Evolutionary conservation across 139 green algal species (phyloP), one percentile per base, ranked within the genome.

Genomic region (Dunaliella sp.): DNA sequence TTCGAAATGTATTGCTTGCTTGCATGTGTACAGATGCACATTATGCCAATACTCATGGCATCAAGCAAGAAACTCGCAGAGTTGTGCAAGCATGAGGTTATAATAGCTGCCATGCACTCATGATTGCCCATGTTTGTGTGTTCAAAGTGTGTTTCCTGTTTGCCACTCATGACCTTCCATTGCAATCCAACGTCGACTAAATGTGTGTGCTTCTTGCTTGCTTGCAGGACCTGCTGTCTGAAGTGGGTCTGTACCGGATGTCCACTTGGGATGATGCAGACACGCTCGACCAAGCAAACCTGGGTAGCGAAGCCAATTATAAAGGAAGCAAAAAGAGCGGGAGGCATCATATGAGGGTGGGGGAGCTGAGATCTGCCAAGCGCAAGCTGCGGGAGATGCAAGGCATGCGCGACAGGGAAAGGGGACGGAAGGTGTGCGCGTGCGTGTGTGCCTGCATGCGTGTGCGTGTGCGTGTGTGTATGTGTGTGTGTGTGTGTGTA

Each of bases 381-480:
- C 57, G 80, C 22, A 35, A 37, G 81, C 86, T 91, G 80, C 33
- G 86, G n/a, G 86, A 88, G 48, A 36, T 91, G 80, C 88, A 91
- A 80, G 81, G 36, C 0, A 57, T 84, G 37, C 38, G 78, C 2
- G 87, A 90, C 75, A 81, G 87, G 81, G 80, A 90, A 80, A 35
- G 87, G 0, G 87, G 84, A 22, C 82, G 85, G 76, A 90, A 88
- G 82, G 82, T 83, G 75, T 25, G 81, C 2, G 36, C 37, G 36
- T 59, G 32, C 34, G n/a, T n/a, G n/a, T n/a, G n/a, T n/a, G n/a
- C n/a, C n/a, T n/a, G n/a, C n/a, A n/a, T n/a, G n/a, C n/a, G n/a
- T n/a, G n/a, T n/a, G n/a, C n/a, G n/a, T n/a, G n/a, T n/a, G n/a
- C n/a, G n/a, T n/a, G n/a, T n/a, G n/a, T n/a, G n/a, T n/a, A n/a